phyloP scores from a whole-genome alignment of 1,284 basidiomycete species.

The Apiotrichum laibachii region DNA sequence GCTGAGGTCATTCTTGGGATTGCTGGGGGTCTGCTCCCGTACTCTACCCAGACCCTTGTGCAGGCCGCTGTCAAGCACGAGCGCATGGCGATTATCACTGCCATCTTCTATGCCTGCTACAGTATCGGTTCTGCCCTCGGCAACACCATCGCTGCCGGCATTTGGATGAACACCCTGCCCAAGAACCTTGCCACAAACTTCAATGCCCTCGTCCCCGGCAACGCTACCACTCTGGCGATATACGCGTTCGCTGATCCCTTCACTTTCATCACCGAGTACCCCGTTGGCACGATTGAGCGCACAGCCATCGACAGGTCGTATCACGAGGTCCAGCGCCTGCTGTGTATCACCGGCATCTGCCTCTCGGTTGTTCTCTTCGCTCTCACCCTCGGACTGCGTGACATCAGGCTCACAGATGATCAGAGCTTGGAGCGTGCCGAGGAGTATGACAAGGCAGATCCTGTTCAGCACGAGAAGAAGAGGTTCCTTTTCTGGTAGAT shows the following conservation, averaged over 20 bases:
- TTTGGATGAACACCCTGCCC: constrained; percentile 41
- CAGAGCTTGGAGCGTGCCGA: constrained; percentile 39
- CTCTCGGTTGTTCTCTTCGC: constrained; percentile 31
- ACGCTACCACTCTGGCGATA: constrained; percentile 34
- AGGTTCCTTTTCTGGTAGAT: no score
- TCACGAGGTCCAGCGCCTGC: constrained; percentile 37
- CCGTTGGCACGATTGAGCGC: constrained; percentile 45
- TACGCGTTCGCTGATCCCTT: constrained; percentile 46
- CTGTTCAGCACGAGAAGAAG: neutral
- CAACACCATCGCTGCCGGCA: constrained; percentile 50
- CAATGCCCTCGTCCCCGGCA: constrained; percentile 26
- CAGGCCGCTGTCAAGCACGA: constrained; percentile 52
- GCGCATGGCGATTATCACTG: constrained; percentile 48
- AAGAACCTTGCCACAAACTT: constrained; percentile 16
- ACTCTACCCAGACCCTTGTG: constrained; percentile 50
- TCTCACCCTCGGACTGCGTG: constrained; percentile 28
- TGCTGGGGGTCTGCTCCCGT: constrained; percentile 49
- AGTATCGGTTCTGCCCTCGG: constrained; percentile 50
- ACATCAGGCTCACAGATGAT: constrained; percentile 37
- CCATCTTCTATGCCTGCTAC: constrained; percentile 50
- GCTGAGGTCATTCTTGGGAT: constrained; percentile 53
- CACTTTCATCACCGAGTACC: constrained; percentile 37
- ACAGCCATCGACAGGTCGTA: constrained; percentile 40
- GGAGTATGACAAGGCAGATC: constrained; percentile 2
- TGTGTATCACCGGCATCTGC: constrained; percentile 45